Evolutionary conservation across 2,329 filamentous ascomycete genomes (phyloP).

Genomic region (Neoascochyta sp.): DNA sequence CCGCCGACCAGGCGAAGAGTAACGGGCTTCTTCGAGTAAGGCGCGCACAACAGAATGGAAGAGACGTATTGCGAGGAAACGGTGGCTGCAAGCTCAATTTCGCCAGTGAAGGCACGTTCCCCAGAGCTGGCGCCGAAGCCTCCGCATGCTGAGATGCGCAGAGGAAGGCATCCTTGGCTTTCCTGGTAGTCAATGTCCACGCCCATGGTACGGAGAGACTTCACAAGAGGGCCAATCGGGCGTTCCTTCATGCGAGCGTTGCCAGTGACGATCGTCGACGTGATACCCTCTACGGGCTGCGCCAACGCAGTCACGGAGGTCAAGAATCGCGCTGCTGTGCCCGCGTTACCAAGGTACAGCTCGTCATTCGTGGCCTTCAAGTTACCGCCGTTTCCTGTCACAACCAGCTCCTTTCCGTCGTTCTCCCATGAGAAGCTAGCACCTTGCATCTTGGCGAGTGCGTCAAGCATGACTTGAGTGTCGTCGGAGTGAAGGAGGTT

Average conservation of each 20-base stretch:
- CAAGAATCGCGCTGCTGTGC: conserved; percentile 91
- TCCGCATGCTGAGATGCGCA: conserved; percentile 67
- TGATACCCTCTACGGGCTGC: conserved; percentile 56
- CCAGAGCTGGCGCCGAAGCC: conserved; percentile 68
- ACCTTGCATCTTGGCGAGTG: conserved; percentile 78
- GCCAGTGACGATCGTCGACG: conserved; percentile 78
- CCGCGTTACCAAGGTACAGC: conserved; percentile 92
- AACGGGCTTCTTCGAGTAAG: conserved; percentile 91
- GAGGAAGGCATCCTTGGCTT: conserved; percentile 75
- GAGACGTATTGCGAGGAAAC: conserved; percentile 99
- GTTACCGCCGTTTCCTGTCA: conserved; percentile 85
- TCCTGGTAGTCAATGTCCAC: conserved; percentile 84
- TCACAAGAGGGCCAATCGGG: conserved; percentile 88
- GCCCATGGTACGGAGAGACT: conserved; percentile 82
- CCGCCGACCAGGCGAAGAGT: conserved; percentile 89
- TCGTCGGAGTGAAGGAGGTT: conserved; percentile 96
- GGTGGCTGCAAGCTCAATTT: conserved; percentile 88
- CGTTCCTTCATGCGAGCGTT: conserved; percentile 95
- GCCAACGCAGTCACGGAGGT: conserved; percentile 88
- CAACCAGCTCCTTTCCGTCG: conserved; percentile 82
- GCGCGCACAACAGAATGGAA: conserved; percentile 92
- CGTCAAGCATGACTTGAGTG: conserved; percentile 93
- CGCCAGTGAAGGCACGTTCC: conserved; percentile 57
- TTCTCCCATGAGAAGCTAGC: conserved; percentile 93
- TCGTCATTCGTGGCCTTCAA: conserved; percentile 71